phyloP scores from a whole-genome alignment of 2,329 filamentous ascomycete genomes.

The Cordyceps cicadae region DNA sequence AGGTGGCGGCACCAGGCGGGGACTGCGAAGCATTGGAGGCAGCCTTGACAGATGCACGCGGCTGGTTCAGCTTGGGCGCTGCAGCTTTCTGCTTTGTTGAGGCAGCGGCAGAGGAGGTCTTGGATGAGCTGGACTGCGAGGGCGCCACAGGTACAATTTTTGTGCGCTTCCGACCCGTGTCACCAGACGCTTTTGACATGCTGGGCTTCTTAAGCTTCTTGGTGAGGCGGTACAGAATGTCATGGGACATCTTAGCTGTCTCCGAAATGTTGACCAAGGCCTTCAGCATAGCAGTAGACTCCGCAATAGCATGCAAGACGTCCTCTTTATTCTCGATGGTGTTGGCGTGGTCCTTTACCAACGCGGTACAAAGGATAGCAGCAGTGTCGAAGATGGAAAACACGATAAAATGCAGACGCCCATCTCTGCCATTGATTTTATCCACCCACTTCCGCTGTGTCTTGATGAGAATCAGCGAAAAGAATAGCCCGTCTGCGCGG shows the following conservation, averaged over 20 bases:
- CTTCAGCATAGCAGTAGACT: constrained; percentile 25
- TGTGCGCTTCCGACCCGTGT: constrained; percentile 5
- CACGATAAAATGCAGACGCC: constrained; percentile 42
- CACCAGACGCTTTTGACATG: neutral
- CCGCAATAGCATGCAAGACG: constrained; percentile 29
- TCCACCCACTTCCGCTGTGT: constrained; percentile 34
- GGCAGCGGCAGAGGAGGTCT: neutral
- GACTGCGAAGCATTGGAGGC: neutral
- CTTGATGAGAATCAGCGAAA: constrained; percentile 33
- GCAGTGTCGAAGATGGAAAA: constrained; percentile 45
- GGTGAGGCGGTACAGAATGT: constrained; percentile 24
- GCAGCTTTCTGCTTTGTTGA: neutral
- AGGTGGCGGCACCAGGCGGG: neutral
- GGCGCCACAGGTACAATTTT: constrained; percentile 1
- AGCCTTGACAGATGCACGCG: neutral
- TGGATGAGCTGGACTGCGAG: neutral
- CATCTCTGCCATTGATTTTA: constrained; percentile 35
- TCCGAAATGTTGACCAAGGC: constrained; percentile 24
- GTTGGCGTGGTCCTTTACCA: constrained; percentile 37
- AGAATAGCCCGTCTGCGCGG: constrained; percentile 31
- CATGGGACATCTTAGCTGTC: constrained; percentile 27
- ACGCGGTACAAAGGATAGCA: constrained; percentile 39
- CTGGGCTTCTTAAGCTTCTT: constrained; percentile 19
- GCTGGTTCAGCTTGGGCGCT: neutral
- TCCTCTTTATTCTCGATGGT: constrained; percentile 25